Conservation (phyloP, 179 eudicot species). For the Camellia oleifera region DNA sequence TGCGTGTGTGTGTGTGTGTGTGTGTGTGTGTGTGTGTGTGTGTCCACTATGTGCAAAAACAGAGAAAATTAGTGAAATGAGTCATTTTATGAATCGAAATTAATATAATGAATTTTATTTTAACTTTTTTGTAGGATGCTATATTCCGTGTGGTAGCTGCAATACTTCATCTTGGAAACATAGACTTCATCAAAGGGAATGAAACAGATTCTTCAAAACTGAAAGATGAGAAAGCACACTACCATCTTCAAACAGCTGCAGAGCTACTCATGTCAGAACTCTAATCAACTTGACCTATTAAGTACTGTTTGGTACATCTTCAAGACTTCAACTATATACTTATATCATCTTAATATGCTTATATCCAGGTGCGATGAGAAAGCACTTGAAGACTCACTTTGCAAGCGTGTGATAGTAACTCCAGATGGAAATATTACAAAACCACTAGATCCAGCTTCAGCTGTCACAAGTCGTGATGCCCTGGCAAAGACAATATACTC, state of each 20-base stretch:
- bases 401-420: constrained; percentile 93
- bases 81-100: constrained; percentile 1
- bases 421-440: constrained; percentile 96
- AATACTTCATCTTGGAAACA: constrained; percentile 69
- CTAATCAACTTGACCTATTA: constrained; percentile 5
- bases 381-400: constrained; percentile 81
- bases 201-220: constrained; percentile 62
- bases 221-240: constrained; percentile 48
- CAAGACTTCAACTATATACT: not conserved
- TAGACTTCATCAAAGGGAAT: constrained; percentile 59
- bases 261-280: constrained; percentile 53
- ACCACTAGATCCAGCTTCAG: constrained; percentile 84
- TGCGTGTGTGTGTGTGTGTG: constrained; percentile 20
- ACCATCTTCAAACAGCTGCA: constrained; percentile 64
- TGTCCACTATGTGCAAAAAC: constrained; percentile 10
- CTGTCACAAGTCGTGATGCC: constrained; percentile 85
- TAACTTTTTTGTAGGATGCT: constrained; percentile 39
- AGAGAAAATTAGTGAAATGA: not conserved
- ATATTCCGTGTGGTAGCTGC: constrained; percentile 72
- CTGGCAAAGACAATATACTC: constrained; percentile 89
- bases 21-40: constrained; percentile 13
- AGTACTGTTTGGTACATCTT: not conserved
- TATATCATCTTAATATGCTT: not conserved
- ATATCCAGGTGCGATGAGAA: constrained; percentile 73
- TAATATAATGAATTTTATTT: constrained; percentile 1